Evolutionary conservation across 768 basidiomycete species (phyloP).

Genomic region (Vishniacozyma victoriae): DNA sequence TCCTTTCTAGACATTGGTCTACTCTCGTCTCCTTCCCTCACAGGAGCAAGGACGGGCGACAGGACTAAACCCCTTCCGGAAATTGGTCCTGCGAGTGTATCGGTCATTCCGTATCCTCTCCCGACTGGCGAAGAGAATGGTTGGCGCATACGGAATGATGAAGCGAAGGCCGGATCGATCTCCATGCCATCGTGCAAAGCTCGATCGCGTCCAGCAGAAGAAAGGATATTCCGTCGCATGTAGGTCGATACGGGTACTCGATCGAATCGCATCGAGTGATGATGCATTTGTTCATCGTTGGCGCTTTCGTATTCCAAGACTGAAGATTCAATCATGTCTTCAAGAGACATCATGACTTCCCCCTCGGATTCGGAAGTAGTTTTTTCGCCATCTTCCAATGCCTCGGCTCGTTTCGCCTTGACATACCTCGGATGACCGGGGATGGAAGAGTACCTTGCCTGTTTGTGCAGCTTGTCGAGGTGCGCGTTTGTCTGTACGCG

Average conservation of each 20-base stretch:
- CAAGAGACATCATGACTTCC: constrained; percentile 16
- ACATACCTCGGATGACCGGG: constrained; percentile 40
- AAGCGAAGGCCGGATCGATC: not conserved
- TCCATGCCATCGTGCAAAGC: not conserved
- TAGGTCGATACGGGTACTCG: constrained; percentile 27
- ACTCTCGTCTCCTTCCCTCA: not conserved
- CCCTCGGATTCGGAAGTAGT: constrained; percentile 21
- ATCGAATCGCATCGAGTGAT: constrained; percentile 26
- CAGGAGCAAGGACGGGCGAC: constrained; percentile 8
- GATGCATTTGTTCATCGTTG: constrained; percentile 16
- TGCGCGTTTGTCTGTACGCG: not conserved
- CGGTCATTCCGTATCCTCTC: constrained; percentile 2
- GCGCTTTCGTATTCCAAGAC: constrained; percentile 10
- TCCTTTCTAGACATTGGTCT: too few relatives aligned
- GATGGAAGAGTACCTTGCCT: constrained; percentile 37
- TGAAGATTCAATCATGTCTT: constrained; percentile 35
- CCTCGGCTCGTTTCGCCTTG: constrained; percentile 22
- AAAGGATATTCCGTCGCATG: constrained; percentile 14
- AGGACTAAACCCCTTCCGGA: constrained; percentile 9
- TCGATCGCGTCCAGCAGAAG: not conserved
- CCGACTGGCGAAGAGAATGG: not conserved
- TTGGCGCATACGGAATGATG: not conserved
- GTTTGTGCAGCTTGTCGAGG: constrained; percentile 7
- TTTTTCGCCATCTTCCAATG: constrained; percentile 11
- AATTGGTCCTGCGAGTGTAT: constrained; percentile 15